Evolutionary conservation across 495 filamentous ascomycete genomes (phyloP), one percentile per base, ranked within the genome.

Genomic region (Talaromyces trachyspermus): DNA sequence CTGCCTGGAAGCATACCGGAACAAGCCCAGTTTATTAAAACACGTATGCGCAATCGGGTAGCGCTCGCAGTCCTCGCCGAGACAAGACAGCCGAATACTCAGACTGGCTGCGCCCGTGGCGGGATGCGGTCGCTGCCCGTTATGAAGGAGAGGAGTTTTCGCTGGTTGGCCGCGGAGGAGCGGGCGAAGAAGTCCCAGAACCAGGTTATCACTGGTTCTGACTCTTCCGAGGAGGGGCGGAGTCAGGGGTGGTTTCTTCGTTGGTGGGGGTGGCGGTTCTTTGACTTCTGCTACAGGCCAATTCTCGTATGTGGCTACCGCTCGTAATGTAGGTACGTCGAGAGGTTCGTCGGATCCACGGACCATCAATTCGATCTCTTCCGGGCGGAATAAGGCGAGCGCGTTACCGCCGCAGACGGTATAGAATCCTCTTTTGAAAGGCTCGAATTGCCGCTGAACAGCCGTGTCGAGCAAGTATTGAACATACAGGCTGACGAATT

Each of bases 391-490:
- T 9, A 96, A 74, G 2, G 85, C 88, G 18, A 95, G 69, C 12
- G 89, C 90, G 61, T 95, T 95, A 18, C 89, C 88, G 24, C 85
- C 86, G 60, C 89, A 95, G 30, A 96, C 89, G 2, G 86, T 94
- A 66, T 86, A 96, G 63, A 96, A 96, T 3, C 90, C 90, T 36
- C 90, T 80, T 61, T 91, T 94, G 73, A 96, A 96, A 9, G 90
- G 91, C 63, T 95, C 91, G 48, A 90, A 96, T 56, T 96, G 90
- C 37, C 87, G 74, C 45, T 76, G 64, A 12, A 96, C 85, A 1
- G 85, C 75, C 17, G 78, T 81, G 58, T 95, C 89, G 12, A 96
- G 77, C 11, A 90, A 65, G 61, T 91, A 84, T 30, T 80, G 78
- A 4, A 95, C 79, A 56, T 95, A 95, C 7, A 87, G 70, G 49